These are phyloP conservation scores for Daedaleopsis sinensis DNA, from an alignment of 768 basidiomycete species.

Conservation along the genomic window DNA sequence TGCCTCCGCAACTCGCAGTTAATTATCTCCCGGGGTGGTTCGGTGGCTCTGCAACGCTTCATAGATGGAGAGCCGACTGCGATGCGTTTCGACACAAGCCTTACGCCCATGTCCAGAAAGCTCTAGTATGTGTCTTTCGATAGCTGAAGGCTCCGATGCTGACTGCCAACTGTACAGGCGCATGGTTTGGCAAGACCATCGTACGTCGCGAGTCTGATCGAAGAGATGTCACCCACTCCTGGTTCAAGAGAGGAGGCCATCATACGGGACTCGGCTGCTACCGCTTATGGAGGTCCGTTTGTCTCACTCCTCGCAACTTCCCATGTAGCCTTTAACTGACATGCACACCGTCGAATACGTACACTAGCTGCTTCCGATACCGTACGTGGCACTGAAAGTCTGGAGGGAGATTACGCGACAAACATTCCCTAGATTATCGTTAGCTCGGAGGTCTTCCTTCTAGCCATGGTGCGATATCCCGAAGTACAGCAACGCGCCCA, in stretches of 20 bases:
- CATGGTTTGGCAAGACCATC: background rate
- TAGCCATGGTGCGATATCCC: constrained; percentile 22
- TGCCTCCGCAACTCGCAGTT: background rate
- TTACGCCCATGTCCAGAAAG: background rate
- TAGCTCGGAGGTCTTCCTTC: constrained; percentile 11
- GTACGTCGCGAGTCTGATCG: constrained; percentile 3
- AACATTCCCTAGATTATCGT: background rate
- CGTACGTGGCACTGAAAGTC: background rate
- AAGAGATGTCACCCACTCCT: constrained; percentile 2
- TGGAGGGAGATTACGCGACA: too few relatives aligned
- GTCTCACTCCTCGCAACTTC: background rate
- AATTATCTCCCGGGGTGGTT: constrained; percentile 9
- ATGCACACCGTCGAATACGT: background rate
- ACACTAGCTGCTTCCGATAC: constrained; percentile 4
- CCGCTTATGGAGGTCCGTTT: constrained; percentile 13
- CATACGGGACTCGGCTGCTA: constrained; percentile 12
- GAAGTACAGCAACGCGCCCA: constrained; percentile 21
- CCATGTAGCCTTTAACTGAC: background rate
- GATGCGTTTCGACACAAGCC: background rate
- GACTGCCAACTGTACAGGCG: background rate
- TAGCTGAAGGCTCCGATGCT: background rate
- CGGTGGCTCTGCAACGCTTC: background rate
- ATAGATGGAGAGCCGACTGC: constrained; percentile 2
- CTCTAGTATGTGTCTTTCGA: background rate
- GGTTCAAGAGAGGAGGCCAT: constrained; percentile 4